Base-by-base conservation (phyloP, 768 basidiomycete genomes). In the Naganishia vishniacii region DNA sequence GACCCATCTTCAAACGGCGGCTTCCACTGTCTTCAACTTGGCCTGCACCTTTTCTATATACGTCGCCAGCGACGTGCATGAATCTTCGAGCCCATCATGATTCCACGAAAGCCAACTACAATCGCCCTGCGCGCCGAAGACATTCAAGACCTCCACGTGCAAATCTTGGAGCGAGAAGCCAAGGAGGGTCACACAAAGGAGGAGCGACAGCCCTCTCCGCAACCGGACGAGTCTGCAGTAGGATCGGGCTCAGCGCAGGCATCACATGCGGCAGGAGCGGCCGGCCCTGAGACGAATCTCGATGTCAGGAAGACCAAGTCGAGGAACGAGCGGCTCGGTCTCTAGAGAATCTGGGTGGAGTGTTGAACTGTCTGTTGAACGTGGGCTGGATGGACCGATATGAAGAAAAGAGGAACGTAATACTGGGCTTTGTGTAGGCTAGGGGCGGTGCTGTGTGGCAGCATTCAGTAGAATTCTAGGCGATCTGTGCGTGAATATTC, bases 141-240 rank as follows among this genome's bases (percentile, higher is more conserved):
- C 53, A 56, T 56, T 23, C 53, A 56, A 56, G 53, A 56, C 53
- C 53, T 56, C n/a, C 53, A 37, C 53, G 53, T n/a, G 4, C 53
- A 56, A 56, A 34, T 56, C 9, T 32, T 20, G 23, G 53, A 37
- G 26, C 53, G 37, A 29, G 37, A 56, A 23, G 31, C 37, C 7
- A 2, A 37, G 15, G 23, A 11, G 23, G 32, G 7, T 20, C 53
- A 41, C 25, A 20, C 4, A 5, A 23, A 5, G 34, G 32, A 16
- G 31, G 32, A 41, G 32, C 53, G 8, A 40, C 53, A 13, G 23
- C 53, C 20, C 32, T n/a, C 23, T 13, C 34, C 37, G 9, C 32
- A 12, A 26, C 34, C 11, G 34, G 13, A 25, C 20, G 6, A 41
- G 12, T 20, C 5, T 20, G 20, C 4, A 18, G 32, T 6, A 6